These are phyloP conservation scores for Nymphaea thermarum DNA, from an alignment of 164 flowering plant genomes.

Conservation along the genomic window DNA sequence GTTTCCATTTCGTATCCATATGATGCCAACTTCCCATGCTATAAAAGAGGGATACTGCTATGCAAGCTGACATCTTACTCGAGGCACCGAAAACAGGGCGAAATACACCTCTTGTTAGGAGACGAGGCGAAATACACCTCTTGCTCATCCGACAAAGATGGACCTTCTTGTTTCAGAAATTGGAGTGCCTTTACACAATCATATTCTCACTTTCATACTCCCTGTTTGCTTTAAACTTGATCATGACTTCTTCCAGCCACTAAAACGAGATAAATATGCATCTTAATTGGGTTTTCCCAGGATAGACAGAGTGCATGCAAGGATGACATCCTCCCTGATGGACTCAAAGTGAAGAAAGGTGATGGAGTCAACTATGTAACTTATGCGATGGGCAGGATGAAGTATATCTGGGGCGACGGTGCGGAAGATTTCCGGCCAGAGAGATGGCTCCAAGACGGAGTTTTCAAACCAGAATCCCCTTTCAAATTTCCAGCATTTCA, in stretches of 20 bases:
- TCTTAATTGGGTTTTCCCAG: conserved; percentile 17
- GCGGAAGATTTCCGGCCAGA: conserved; percentile 55
- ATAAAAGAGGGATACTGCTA: too few species aligned
- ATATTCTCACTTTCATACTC: background rate
- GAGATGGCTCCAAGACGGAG: conserved; percentile 55
- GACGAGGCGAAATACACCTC: too few species aligned
- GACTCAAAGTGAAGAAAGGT: conserved; percentile 45
- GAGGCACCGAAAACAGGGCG: too few species aligned
- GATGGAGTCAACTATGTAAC: conserved; percentile 44
- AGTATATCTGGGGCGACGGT: conserved; percentile 65
- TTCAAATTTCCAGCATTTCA: conserved; percentile 67
- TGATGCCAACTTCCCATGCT: too few species aligned
- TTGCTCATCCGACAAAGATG: too few species aligned
- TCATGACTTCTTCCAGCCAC: background rate
- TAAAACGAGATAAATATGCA: background rate
- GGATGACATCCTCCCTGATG: conserved; percentile 77
- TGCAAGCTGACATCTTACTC: too few species aligned
- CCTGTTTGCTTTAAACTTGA: background rate
- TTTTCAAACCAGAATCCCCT: conserved; percentile 54
- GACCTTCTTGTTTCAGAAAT: too few species aligned
- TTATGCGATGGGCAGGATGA: conserved; percentile 79
- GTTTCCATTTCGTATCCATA: too few species aligned
- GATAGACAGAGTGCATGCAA: conserved; percentile 39
- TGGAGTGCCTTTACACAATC: too few species aligned
- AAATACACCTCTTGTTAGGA: too few species aligned